A percentile compares a stretch with the other conserved stretches of the same genome.
Conservation (phyloP, 768 basidiomycete genomes). For the Serendipita sp. region DNA sequence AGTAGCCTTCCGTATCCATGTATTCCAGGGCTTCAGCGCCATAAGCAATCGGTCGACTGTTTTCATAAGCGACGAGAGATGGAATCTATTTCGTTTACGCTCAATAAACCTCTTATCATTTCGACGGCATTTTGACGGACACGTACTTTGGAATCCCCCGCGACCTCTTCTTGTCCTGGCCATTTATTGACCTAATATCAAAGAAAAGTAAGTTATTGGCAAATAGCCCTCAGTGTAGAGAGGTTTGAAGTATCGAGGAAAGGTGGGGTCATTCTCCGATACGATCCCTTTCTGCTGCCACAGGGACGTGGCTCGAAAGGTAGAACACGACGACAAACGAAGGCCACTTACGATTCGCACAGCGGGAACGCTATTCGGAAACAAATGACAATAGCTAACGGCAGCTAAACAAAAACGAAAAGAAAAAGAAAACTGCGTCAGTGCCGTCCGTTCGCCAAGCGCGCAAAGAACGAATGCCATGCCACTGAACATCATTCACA, state of each 20-base stretch:
- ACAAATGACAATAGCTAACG: neutral
- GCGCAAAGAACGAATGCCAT: neutral
- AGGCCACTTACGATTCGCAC: neutral
- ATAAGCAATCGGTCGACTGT: slow-evolving; percentile 4
- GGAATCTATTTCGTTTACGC: neutral
- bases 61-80: slow-evolving; percentile 1
- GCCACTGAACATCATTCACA: neutral
- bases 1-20: neutral
- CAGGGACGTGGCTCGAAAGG: too few species aligned
- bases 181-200: neutral
- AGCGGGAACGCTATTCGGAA: neutral
- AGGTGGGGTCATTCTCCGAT: too few species aligned
- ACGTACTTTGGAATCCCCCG: slow-evolving; percentile 1
- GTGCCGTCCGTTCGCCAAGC: too few species aligned
- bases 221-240: too few species aligned
- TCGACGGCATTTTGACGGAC: neutral
- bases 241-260: too few species aligned
- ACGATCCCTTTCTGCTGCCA: too few species aligned
- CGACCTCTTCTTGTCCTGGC: slow-evolving; percentile 6
- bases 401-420: too few species aligned
- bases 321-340: neutral
- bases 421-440: too few species aligned
- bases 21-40: slow-evolving; percentile 7
- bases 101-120: neutral
- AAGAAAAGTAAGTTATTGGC: too few species aligned